These are phyloP conservation scores for Fusarium succisae DNA, from an alignment of 2,329 filamentous ascomycete species.

Conservation along the genomic window DNA sequence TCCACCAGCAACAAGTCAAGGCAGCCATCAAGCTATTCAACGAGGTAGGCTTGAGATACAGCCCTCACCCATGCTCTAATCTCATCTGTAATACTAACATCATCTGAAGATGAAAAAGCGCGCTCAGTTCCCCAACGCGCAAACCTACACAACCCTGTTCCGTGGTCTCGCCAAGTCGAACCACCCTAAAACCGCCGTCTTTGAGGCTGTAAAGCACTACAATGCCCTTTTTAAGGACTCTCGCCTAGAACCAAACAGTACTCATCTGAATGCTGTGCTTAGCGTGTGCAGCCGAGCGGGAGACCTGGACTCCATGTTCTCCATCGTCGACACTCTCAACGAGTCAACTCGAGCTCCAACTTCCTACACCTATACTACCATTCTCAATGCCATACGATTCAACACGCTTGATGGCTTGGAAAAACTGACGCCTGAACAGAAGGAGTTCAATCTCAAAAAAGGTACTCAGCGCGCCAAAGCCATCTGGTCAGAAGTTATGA, in stretches of 20 bases:
- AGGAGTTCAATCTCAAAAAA: conserved; percentile 49
- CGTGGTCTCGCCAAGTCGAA: conserved; percentile 73
- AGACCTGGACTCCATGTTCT: conserved; percentile 84
- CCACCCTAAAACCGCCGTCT: conserved; percentile 67
- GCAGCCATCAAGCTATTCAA: conserved; percentile 85
- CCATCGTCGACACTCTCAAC: conserved; percentile 77
- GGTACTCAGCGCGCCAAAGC: conserved; percentile 73
- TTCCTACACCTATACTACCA: conserved; percentile 79
- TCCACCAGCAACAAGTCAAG: conserved; percentile 68
- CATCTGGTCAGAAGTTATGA: conserved; percentile 83
- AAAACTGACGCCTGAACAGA: conserved; percentile 44
- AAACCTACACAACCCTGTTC: conserved; percentile 87
- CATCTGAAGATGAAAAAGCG: conserved; percentile 88
- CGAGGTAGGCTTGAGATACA: conserved; percentile 65
- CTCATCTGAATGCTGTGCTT: conserved; percentile 90
- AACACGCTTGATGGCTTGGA: conserved; percentile 40
- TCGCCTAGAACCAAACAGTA: conserved; percentile 75
- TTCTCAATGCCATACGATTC: conserved; percentile 78
- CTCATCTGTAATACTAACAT: conserved; percentile 24
- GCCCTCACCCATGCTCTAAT: not conserved
- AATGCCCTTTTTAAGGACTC: conserved; percentile 74
- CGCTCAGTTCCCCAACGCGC: conserved; percentile 78
- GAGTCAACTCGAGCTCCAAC: conserved; percentile 71
- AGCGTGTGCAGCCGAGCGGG: conserved; percentile 78
- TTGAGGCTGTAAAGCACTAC: conserved; percentile 79